Evolutionary conservation across 345 rosid species (phyloP), one percentile per base, ranked within the genome.

Genomic region (Eucalyptus erythrocorys): DNA sequence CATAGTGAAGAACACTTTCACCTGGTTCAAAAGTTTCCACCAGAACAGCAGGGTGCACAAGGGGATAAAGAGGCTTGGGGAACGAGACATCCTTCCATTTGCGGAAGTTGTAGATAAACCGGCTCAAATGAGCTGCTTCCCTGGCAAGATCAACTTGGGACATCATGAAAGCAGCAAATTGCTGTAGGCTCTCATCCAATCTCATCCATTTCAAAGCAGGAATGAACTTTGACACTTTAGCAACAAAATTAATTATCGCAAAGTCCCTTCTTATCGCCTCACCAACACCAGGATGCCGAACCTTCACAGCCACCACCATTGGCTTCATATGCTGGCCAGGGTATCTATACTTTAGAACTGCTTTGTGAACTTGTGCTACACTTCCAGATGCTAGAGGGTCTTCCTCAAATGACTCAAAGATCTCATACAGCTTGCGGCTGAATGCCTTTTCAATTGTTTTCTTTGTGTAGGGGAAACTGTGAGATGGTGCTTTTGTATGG

Each of bases 141-240:
- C 99, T 95, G 17, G 99, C 98, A 89, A 98, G 99, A 91, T 98
- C 99, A 76, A 97, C 99, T 91, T 98, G 99, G 92, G 99, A 97
- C 97, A 98, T 93, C 99, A 97, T 97, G 92, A 95, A 98, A 87
- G 94, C 97, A 34, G 96, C 95, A 93, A 98, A 98, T 91, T 98
- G 99, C 90, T 95, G 99, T 48, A 96, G 98, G 88, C 99, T 95
- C 91, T 98, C 99, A 91, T 97, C 99, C 91, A 98, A 91, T 93
- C 99, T 95, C 93, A 98, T 92, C 99, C 99, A 97, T 53, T 94
- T 95, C 89, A 98, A 90, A 88, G 99, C 89, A 64, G 99, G 99
- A 85, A 97, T 86, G 87, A 92, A 93, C 13, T 88, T 95, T 10
- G 98, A 97, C 27, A 93, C 61, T 92, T 93, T 98, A 17, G 98